phyloP scores from a whole-genome alignment of 257 asterid genomes.

The Plantago major region DNA sequence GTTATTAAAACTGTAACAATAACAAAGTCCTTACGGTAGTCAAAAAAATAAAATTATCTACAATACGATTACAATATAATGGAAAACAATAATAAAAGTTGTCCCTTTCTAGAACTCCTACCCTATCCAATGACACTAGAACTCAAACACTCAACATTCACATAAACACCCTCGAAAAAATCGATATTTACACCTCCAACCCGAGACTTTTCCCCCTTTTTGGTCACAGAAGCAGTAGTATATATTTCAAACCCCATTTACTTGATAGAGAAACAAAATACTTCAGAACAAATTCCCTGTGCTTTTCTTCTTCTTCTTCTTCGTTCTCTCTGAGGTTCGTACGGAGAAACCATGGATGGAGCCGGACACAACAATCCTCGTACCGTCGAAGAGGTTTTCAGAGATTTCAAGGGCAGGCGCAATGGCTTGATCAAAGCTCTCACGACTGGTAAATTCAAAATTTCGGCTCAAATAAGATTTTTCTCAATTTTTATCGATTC shows the following conservation, averaged over 20 bases:
- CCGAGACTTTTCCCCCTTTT: neutral
- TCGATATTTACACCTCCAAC: neutral
- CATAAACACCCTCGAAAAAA: neutral
- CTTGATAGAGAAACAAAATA: too few species aligned
- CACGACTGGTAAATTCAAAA: conserved; percentile 28
- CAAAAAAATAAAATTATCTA: too few species aligned
- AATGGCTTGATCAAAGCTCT: conserved; percentile 55
- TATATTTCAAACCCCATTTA: too few species aligned
- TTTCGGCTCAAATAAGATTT: neutral
- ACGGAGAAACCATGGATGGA: conserved; percentile 36
- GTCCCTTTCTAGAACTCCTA: neutral
- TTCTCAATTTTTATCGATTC: conserved; percentile 8
- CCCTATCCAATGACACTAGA: conserved; percentile 6
- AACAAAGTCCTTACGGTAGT: too few species aligned
- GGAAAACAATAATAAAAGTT: too few species aligned
- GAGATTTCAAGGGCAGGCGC: conserved; percentile 49
- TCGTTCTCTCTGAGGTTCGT: too few species aligned
- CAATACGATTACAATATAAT: too few species aligned
- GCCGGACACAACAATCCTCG: conserved; percentile 34
- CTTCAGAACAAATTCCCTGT: neutral
- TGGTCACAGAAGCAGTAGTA: too few species aligned
- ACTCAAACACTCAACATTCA: neutral
- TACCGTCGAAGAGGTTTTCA: conserved; percentile 43
- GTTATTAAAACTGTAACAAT: too few species aligned
- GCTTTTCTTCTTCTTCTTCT: neutral